A percentile compares a stretch with the other conserved stretches of the same genome.
Conservation (phyloP, 2,329 filamentous ascomycete genomes). For the Mycocentrospora acerina region DNA sequence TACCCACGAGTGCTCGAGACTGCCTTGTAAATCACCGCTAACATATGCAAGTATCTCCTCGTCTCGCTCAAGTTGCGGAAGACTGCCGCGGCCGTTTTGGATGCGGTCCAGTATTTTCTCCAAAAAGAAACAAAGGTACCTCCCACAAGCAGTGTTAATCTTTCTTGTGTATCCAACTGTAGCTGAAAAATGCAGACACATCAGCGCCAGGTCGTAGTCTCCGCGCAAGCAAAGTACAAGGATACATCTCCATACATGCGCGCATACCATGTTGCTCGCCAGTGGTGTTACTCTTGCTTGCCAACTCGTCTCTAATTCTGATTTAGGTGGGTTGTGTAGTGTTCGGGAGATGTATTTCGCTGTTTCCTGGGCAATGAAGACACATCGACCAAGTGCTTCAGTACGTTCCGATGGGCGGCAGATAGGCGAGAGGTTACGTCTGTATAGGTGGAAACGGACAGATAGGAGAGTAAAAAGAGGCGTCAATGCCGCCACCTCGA, state of each 20-base stretch:
- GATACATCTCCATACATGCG: conserved; percentile 84
- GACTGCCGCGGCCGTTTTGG: conserved; percentile 44
- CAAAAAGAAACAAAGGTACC: conserved; percentile 80
- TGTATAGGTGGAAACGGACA: conserved; percentile 79
- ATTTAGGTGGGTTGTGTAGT: conserved; percentile 49
- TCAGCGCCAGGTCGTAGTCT: conserved; percentile 70
- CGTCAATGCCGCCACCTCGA: conserved; percentile 73
- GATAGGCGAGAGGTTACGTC: conserved; percentile 79
- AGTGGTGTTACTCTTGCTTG: conserved; percentile 63
- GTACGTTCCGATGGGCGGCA: conserved; percentile 66
- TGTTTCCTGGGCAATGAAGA: conserved; percentile 74
- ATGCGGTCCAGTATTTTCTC: conserved; percentile 62
- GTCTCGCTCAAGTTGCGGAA: conserved; percentile 60
- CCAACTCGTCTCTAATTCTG: conserved; percentile 42
- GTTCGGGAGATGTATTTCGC: conserved; percentile 71
- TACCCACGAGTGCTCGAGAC: conserved; percentile 76
- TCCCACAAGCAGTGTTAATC: conserved; percentile 75
- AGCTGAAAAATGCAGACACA: conserved; percentile 70
- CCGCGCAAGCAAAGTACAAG: conserved; percentile 76
- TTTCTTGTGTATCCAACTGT: conserved; percentile 71
- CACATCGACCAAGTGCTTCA: conserved; percentile 76
- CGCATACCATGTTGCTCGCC: conserved; percentile 73
- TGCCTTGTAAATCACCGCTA: conserved; percentile 82
- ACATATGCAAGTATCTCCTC: conserved; percentile 88
- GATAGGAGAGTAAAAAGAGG: conserved; percentile 79